Percentiles rank a stretch among this genome's conserved stretches.
Evolutionary conservation across 2,329 filamentous ascomycete species (phyloP).

Genomic region (Scedosporium apiospermum): DNA sequence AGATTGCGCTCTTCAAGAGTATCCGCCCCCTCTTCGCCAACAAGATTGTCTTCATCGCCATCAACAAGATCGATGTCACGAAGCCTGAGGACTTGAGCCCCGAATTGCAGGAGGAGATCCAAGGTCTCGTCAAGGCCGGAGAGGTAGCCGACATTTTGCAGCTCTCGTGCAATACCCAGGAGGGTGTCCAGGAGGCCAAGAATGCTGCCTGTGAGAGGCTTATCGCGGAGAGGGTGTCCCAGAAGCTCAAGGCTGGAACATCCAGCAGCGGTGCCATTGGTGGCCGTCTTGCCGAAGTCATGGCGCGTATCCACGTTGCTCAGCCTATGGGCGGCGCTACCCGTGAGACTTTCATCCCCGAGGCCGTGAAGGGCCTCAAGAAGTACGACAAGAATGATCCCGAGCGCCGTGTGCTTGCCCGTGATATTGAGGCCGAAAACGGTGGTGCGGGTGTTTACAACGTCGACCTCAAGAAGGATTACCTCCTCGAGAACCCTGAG

Average conservation of each 20-base stretch:
- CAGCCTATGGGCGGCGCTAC: slow-evolving; percentile 73
- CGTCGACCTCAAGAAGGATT: slow-evolving; percentile 82
- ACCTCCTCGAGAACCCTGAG: slow-evolving; percentile 74
- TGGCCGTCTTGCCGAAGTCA: slow-evolving; percentile 77
- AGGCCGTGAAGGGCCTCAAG: slow-evolving; percentile 67
- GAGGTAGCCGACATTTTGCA: slow-evolving; percentile 82
- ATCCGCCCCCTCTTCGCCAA: slow-evolving; percentile 96
- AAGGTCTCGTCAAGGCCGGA: slow-evolving; percentile 71
- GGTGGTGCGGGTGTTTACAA: slow-evolving; percentile 95
- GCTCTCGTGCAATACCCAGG: slow-evolving; percentile 87
- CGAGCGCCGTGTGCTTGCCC: slow-evolving; percentile 69
- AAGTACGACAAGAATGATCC: slow-evolving; percentile 90
- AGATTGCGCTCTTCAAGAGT: slow-evolving; percentile 91
- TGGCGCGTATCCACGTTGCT: slow-evolving; percentile 95
- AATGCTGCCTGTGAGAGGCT: slow-evolving; percentile 90
- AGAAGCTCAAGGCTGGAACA: slow-evolving; percentile 92
- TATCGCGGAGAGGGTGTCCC: slow-evolving; percentile 83
- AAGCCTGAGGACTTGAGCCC: slow-evolving; percentile 78
- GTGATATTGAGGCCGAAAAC: slow-evolving; percentile 83
- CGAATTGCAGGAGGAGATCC: slow-evolving; percentile 67
- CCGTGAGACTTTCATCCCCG: slow-evolving; percentile 79
- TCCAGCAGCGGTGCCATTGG: slow-evolving; percentile 66
- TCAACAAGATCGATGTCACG: slow-evolving; percentile 97
- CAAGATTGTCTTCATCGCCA: slow-evolving; percentile 90
- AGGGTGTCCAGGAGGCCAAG: slow-evolving; percentile 90